A percentile compares a stretch with the other conserved stretches of the same genome.
Evolutionary conservation across 2,329 filamentous ascomycete genomes (phyloP).

Genomic region (Cordyceps tenuipes): DNA sequence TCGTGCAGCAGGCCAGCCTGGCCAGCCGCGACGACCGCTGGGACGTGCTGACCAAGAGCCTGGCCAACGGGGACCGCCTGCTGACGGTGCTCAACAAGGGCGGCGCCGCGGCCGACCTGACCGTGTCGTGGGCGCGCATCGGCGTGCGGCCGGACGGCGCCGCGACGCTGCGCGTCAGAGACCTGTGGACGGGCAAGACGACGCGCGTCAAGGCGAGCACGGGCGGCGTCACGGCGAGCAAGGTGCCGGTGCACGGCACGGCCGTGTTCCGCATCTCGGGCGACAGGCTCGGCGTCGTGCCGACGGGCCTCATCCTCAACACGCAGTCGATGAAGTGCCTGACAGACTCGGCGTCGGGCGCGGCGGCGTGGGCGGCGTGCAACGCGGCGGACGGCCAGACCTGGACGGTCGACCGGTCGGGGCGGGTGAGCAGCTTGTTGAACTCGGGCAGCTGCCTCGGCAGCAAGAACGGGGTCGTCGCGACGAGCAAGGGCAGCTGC

Average conservation of each 20-base stretch:
- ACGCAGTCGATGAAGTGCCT: slow-evolving; percentile 34
- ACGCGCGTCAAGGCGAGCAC: slow-evolving; percentile 17
- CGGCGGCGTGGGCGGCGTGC: slow-evolving; percentile 25
- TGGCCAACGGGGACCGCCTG: slow-evolving; percentile 36
- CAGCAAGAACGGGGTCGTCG: slow-evolving; percentile 7
- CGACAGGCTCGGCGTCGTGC: slow-evolving; percentile 19
- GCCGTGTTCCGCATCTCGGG: slow-evolving; percentile 31
- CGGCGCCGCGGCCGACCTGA: slow-evolving; percentile 19
- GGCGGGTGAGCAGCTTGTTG: slow-evolving; percentile 29
- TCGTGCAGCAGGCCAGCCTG: slow-evolving; percentile 35
- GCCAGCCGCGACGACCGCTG: slow-evolving; percentile 33
- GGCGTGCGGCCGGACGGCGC: slow-evolving; percentile 21
- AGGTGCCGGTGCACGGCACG: slow-evolving; percentile 24
- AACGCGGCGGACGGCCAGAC: slow-evolving; percentile 30
- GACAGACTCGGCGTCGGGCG: slow-evolving; percentile 8
- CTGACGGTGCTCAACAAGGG: slow-evolving; percentile 36
- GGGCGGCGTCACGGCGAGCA: slow-evolving; percentile 15
- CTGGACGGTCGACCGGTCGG: slow-evolving; percentile 27
- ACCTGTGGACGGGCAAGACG: slow-evolving; percentile 31
- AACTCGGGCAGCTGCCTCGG: slow-evolving; percentile 22
- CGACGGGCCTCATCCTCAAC: slow-evolving; percentile 40
- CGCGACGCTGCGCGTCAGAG: slow-evolving; percentile 22
- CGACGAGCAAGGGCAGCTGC: not conserved
- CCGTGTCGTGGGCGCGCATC: slow-evolving; percentile 24
- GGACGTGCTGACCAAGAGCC: slow-evolving; percentile 35